Evolutionary conservation across 768 basidiomycete species (phyloP), one percentile per base, ranked within the genome.

Genomic region (Boletus bicolor): DNA sequence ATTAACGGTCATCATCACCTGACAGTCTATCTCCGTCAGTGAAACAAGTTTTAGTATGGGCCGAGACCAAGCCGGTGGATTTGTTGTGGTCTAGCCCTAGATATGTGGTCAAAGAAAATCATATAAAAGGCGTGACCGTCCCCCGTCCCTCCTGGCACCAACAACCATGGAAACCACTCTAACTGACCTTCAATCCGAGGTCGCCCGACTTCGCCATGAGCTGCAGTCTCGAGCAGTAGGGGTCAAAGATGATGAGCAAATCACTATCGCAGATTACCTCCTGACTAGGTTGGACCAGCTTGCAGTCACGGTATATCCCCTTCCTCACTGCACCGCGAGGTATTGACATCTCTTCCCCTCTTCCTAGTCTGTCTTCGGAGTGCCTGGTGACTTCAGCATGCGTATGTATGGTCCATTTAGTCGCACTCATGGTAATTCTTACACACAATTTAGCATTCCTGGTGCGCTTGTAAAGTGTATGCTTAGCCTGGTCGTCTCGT

Each of bases 331-430:
- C 12, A 36, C 6, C 12, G 17, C 10, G 46, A 35, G 10, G 10
- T 6, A 39, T 10, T 49, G 32, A 54, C 28, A 35, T 15, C 21
- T 2, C 8, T 14, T 49, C 7, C 52, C 45, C 39, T 26, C 56
- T 10, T 55, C 4, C 28, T 28, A 93, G 89, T 79, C 82, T 44
- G 80, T 93, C 75, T 93, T 93, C 54, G 91, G 91, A 15, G 80
- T 93, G 0, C 91, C 91, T 0, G 91, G 91, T n/a, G 90, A 93
- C 69, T 92, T 91, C 60, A 91, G 91, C 67, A 80, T 92, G 44
- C 86, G 76, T 75, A 61, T 10, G 73, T 65, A 11, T 56, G 12
- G 0, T 41, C 19, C 1, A 15, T 55, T 26, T 1, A 0, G 21
- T 46, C 14, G 14, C n/a, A 7, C 45, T 6, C 3, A n/a, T 1